Base-by-base conservation (phyloP, 1,284 basidiomycete species). In the Xerocomus amazonicus region DNA sequence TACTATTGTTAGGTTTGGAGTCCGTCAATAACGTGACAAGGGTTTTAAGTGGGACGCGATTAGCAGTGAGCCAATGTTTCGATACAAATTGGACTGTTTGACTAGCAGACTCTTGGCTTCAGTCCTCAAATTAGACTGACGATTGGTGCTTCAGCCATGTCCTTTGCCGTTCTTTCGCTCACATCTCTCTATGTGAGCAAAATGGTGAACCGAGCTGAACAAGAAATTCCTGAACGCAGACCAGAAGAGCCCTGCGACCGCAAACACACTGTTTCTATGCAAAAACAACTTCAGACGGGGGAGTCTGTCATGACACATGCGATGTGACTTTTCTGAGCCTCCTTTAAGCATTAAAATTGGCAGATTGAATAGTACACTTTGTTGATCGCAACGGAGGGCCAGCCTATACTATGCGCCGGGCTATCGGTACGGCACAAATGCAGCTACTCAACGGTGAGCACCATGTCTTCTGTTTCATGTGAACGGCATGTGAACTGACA, bases 331-430 rank as follows among this genome's bases (percentile, higher is more conserved):
- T 36, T 56, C 27, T 61, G 26, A 53, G 23, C 13, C 26, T 27
- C 23, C 6, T 9, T 19, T 46, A 92, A 81, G 90, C 92, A 0
- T 70, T 92, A 47, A 97, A 97, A 72, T 75, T 97, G 14, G 92
- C 92, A 5, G 95, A 97, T 63, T 81, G 92, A 44, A 90, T 92
- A 0, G 83, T 97, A 33, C 92, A 97, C 65, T 96, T 89, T 62
- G 87, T 92, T 77, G n/a, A 74, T 78, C n/a, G 87, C 90, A 3
- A 78, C 79, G 16, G 81, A 89, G 56, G 81, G 82, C 3, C 83
- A 87, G 52, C 83, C 87, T 9, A 85, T 86, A 45, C 83, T 61
- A 70, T 88, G 14, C 67, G 92, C 23, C 90, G 89, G 0, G 84
- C 87, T 34, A 80, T 97, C 47, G 93, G 92, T 10, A 74, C 89